Evolutionary conservation across 1,284 basidiomycete species (phyloP).

Genomic region (Ceratorhiza oryzae-sativae): DNA sequence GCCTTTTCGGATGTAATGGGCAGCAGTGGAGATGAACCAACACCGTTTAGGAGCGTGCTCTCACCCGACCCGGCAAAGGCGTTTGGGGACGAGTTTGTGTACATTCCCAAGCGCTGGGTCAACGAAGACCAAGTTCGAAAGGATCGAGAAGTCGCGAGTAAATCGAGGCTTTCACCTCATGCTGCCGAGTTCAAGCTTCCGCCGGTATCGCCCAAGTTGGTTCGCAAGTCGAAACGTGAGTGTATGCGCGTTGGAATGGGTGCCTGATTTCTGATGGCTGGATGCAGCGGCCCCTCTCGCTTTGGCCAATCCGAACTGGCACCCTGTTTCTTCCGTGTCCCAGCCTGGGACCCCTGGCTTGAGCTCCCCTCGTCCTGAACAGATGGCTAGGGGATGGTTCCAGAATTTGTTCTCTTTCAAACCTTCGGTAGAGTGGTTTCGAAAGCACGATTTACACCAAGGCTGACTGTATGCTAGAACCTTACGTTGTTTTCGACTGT

Average conservation of each 20-base stretch:
- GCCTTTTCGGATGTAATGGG: conserved; percentile 13
- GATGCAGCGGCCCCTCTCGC: conserved; percentile 14
- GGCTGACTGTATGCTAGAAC: background rate
- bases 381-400: conserved; percentile 33
- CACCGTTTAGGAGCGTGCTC: conserved; percentile 24
- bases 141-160: conserved; percentile 4
- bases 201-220: background rate
- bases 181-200: conserved; percentile 20
- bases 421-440: conserved; percentile 15
- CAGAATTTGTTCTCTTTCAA: conserved; percentile 27
- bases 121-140: background rate
- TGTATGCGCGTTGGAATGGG: conserved; percentile 2
- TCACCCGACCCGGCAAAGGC: conserved; percentile 15
- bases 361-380: conserved; percentile 13
- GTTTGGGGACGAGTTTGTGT: background rate
- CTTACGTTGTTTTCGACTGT: conserved; percentile 26
- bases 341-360: conserved; percentile 10
- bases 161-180: conserved; percentile 19
- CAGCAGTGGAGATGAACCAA: background rate
- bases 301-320: conserved; percentile 22
- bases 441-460: background rate
- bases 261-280: background rate
- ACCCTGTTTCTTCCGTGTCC: conserved; percentile 4
- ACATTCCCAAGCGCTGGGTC: conserved; percentile 14
- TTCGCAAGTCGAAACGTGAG: conserved; percentile 24